Base-by-base conservation (phyloP, 192 early-diverging fungal species). In the Entophlyctis luteolus region DNA sequence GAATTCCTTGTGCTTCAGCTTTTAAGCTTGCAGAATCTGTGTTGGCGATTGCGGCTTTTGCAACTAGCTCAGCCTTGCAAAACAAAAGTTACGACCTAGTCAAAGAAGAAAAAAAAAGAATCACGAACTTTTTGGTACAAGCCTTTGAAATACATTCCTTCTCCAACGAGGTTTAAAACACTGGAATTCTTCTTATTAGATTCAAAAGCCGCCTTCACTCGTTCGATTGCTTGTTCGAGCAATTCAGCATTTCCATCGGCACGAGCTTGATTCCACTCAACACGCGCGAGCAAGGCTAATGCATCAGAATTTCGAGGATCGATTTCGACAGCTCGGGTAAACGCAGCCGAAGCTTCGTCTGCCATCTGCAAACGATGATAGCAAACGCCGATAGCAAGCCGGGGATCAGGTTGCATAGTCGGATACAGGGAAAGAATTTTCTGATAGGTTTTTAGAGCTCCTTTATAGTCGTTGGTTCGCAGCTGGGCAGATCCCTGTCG, bases 371-470 rank as follows among this genome's bases (percentile, higher is more conserved):
- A 79, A 46, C 85, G 84, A 59, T 87, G 79, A 74, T 86, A 91
- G 72, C 95, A 98, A 55, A 94, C 79, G 14, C 92, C 93, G 66
- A 98, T 93, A 22, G 90, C 86, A 25, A 94, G 75, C 28, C 95
- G 86, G 37, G 86, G 79, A 72, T 94, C 86, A 60, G 74, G 74
- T 3, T 79, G 68, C 18, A 63, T 14, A 10, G 23, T 31, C 1
- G 93, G 87, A 31, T 74, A 70, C 56, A 86, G 60, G 34, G 52
- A 77, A 2, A 94, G 79, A 12, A 91, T 83, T 47, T 79, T 83
- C 72, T 95, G 93, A 71, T 95, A 98, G 25, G 71, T 66, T 18
- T 71, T 76, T 65, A 98, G 78, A 18, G 93, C 90, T 20, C 79
- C 71, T 54, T 75, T 78, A 71, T 84, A 93, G 36, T 90, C 74